Evolutionary conservation across 2,329 filamentous ascomycete genomes (phyloP).

Genomic region (Claviceps cyperi): DNA sequence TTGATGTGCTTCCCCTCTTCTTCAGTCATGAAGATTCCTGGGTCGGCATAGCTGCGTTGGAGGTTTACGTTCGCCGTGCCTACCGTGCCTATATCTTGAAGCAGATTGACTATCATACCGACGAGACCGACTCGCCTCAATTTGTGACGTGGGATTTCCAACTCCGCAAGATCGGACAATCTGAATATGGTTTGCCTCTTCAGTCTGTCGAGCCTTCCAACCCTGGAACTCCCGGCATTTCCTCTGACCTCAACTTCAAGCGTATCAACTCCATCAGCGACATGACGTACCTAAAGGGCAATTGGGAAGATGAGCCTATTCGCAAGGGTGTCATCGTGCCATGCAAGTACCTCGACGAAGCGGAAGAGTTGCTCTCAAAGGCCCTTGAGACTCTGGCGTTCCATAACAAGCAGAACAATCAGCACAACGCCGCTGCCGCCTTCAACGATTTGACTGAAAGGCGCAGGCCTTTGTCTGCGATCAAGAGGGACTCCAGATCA

Average conservation of each 20-base stretch:
- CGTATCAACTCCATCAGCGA: slow-evolving; percentile 92
- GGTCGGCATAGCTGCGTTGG: slow-evolving; percentile 84
- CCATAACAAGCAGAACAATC: slow-evolving; percentile 41
- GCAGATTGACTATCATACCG: slow-evolving; percentile 76
- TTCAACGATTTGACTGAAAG: slow-evolving; percentile 62
- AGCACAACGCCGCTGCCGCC: slow-evolving; percentile 37
- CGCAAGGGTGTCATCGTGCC: slow-evolving; percentile 92
- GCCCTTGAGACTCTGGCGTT: slow-evolving; percentile 72
- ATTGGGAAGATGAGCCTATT: slow-evolving; percentile 59
- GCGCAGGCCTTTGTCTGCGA: slow-evolving; percentile 35
- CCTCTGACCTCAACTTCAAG: slow-evolving; percentile 47
- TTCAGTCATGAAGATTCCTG: slow-evolving; percentile 89
- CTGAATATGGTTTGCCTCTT: slow-evolving; percentile 73
- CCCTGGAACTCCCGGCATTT: slow-evolving; percentile 56
- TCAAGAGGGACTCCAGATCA: slow-evolving; percentile 23
- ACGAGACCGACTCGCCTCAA: slow-evolving; percentile 50
- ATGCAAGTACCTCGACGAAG: slow-evolving; percentile 85
- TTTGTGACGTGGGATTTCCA: slow-evolving; percentile 94
- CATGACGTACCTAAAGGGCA: slow-evolving; percentile 73
- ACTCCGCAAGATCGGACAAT: slow-evolving; percentile 81
- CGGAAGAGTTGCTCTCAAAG: slow-evolving; percentile 71
- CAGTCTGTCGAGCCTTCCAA: slow-evolving; percentile 71
- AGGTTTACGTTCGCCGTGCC: slow-evolving; percentile 90
- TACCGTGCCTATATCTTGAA: slow-evolving; percentile 94
- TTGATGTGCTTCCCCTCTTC: slow-evolving; percentile 89